These are phyloP conservation scores for Ramularia collo-cygni DNA, from an alignment of 2,329 filamentous ascomycete species.

Conservation along the genomic window DNA sequence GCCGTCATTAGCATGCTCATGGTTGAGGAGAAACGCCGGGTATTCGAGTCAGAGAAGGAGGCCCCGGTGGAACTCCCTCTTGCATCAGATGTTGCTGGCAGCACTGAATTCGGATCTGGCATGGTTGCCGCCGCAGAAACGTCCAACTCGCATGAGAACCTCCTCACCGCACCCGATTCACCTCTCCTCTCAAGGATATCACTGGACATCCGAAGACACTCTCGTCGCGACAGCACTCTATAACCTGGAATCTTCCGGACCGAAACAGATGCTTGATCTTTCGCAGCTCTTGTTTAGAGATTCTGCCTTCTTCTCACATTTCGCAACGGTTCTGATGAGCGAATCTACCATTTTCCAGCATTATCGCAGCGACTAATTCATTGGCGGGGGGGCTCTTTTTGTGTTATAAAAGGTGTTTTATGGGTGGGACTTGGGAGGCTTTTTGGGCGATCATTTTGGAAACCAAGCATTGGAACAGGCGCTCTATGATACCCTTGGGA, in stretches of 20 bases:
- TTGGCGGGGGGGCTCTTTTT: background rate
- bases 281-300: no score
- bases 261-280: no score
- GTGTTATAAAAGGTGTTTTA: conserved; percentile 5
- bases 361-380: background rate
- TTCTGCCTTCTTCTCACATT: background rate
- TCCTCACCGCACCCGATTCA: conserved; percentile 23
- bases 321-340: conserved; percentile 7
- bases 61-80: conserved; percentile 11
- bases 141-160: conserved; percentile 21
- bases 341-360: no score
- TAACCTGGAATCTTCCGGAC: conserved; percentile 8
- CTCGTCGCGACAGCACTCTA: conserved; percentile 17
- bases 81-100: conserved; percentile 15
- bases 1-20: conserved; percentile 70
- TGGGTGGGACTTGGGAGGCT: conserved; percentile 7
- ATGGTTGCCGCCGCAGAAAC: conserved; percentile 22
- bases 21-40: conserved; percentile 29
- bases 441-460: conserved; percentile 12
- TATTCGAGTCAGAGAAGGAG: conserved; percentile 24
- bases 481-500: conserved; percentile 20
- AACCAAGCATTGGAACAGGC: conserved; percentile 19
- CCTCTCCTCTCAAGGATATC: conserved; percentile 23
- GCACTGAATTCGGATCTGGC: conserved; percentile 16
- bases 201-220: conserved; percentile 17